A percentile compares a stretch with the other conserved stretches of the same genome.
Evolutionary conservation across 495 filamentous ascomycete genomes (phyloP).

Genomic region (Platismatia glauca): DNA sequence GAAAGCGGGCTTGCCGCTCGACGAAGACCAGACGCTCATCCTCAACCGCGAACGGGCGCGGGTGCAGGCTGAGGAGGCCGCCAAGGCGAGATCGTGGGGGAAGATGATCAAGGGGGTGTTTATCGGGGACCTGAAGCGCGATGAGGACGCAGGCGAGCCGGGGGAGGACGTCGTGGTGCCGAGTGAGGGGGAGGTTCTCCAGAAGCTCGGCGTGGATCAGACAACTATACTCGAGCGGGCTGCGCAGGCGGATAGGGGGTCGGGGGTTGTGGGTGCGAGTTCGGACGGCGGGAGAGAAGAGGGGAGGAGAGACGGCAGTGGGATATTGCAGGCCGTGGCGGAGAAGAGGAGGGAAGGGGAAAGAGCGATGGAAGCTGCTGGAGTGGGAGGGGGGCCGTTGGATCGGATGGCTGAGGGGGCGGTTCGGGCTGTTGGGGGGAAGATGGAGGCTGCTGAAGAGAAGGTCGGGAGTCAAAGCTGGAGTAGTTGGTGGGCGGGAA

Average conservation of each 20-base stretch:
- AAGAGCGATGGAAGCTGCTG: constrained; percentile 6
- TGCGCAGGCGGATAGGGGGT: not conserved
- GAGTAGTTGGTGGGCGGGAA: constrained; percentile 7
- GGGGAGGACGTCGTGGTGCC: constrained; percentile 30
- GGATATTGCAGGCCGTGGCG: constrained; percentile 1
- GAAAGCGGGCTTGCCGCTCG: constrained; percentile 32
- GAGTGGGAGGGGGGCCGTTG: constrained; percentile 15
- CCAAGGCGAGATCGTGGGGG: constrained; percentile 32
- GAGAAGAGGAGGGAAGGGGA: constrained; percentile 17
- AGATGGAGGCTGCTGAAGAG: not conserved
- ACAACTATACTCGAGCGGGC: constrained; percentile 7
- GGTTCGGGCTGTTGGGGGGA: not conserved
- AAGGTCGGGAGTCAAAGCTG: constrained; percentile 7
- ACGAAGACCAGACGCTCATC: constrained; percentile 30
- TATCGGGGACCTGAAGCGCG: constrained; percentile 41
- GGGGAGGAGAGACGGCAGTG: constrained; percentile 1
- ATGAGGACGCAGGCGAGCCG: constrained; percentile 29
- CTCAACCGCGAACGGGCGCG: constrained; percentile 54
- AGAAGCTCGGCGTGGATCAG: constrained; percentile 14
- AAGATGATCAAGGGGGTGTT: constrained; percentile 31
- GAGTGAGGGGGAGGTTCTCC: constrained; percentile 18
- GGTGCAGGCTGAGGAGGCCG: constrained; percentile 37
- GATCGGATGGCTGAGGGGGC: constrained; percentile 21
- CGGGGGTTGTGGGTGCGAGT: not conserved
- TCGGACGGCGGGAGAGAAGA: not conserved